These are phyloP conservation scores for Penicillium italicum DNA, from an alignment of 2,329 filamentous ascomycete species.

Conservation along the genomic window DNA sequence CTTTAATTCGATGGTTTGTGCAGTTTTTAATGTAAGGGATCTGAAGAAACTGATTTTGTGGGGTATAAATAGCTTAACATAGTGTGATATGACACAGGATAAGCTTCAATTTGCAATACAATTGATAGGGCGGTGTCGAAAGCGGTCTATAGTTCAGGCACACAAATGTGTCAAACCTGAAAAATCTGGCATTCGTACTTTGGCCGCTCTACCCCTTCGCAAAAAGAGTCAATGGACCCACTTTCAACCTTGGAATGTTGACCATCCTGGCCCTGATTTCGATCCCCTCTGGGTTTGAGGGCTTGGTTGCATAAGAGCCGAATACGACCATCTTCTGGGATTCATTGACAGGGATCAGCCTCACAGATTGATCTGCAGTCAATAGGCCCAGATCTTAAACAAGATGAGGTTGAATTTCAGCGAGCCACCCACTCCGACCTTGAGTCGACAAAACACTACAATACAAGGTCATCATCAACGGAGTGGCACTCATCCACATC, in stretches of 20 bases:
- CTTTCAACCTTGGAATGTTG: slow-evolving; percentile 1
- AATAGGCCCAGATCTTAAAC: neutral
- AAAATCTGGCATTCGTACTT: too few relatives aligned
- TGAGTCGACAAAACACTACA: slow-evolving; percentile 32
- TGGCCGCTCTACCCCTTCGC: too few relatives aligned
- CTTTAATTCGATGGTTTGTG: too few relatives aligned
- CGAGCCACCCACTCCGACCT: slow-evolving; percentile 28
- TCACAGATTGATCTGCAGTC: neutral
- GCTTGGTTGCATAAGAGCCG: neutral
- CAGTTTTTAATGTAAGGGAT: too few relatives aligned
- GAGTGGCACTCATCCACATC: slow-evolving; percentile 29
- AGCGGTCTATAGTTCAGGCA: too few relatives aligned
- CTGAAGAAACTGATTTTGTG: too few relatives aligned
- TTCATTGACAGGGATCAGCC: neutral
- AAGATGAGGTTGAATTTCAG: slow-evolving; percentile 31
- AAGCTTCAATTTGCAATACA: too few relatives aligned
- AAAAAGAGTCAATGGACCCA: neutral
- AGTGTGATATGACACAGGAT: too few relatives aligned
- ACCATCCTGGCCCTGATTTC: neutral
- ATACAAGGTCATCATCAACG: slow-evolving; percentile 19
- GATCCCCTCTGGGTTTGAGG: neutral
- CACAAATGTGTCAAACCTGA: too few relatives aligned
- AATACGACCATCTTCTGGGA: neutral
- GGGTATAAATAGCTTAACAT: too few relatives aligned
- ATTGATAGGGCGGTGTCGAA: too few relatives aligned